Percentiles rank a stretch among this genome's conserved stretches.
These are phyloP conservation scores for Daldinia bambusicola DNA, from an alignment of 495 filamentous ascomycete species.

Conservation along the genomic window DNA sequence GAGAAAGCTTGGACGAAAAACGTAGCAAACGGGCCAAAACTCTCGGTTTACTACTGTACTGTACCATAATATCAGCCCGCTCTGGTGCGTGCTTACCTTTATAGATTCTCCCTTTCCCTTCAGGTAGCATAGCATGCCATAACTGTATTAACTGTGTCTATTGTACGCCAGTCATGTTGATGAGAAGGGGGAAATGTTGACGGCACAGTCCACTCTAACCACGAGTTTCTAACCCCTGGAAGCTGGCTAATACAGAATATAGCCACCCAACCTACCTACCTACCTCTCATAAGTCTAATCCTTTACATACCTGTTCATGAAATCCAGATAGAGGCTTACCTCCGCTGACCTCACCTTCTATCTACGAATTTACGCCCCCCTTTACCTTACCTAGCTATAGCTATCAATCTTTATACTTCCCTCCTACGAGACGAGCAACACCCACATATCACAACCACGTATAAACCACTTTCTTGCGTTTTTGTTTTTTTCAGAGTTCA, in stretches of 20 bases:
- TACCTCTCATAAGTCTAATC: too few relatives aligned
- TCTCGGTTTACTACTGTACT: constrained; percentile 16
- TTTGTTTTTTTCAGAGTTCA: background rate
- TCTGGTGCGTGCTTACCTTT: background rate
- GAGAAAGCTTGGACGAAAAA: constrained; percentile 17
- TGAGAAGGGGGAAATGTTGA: background rate
- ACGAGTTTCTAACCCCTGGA: too few relatives aligned
- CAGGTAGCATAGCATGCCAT: background rate
- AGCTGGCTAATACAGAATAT: too few relatives aligned
- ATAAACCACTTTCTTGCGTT: too few relatives aligned
- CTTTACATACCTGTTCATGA: too few relatives aligned
- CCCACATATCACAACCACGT: background rate
- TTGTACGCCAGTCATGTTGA: background rate
- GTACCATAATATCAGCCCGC: constrained; percentile 29
- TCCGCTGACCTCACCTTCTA: background rate
- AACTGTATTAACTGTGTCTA: background rate
- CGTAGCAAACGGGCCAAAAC: background rate
- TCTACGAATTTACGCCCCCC: background rate
- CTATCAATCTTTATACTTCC: background rate
- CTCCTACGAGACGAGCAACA: background rate
- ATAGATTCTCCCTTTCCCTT: background rate
- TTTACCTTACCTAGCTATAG: too few relatives aligned
- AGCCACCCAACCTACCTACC: too few relatives aligned
- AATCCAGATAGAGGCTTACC: too few relatives aligned
- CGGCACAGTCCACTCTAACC: background rate